Evolutionary conservation across 768 basidiomycete genomes (phyloP).

Genomic region (Termitomyces sp.): DNA sequence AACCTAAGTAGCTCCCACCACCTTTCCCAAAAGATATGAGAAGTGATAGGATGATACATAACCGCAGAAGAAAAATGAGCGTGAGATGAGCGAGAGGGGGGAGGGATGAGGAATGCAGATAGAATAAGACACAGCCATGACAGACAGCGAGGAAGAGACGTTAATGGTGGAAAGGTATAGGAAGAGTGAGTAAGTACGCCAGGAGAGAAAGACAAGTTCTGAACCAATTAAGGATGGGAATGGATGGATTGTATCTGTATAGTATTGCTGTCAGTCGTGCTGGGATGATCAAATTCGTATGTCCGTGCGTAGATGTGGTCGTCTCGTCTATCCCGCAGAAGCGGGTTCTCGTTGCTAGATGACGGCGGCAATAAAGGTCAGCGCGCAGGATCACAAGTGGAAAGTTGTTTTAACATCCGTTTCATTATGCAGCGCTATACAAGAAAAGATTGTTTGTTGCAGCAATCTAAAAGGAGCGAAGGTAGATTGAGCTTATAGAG

Average conservation of each 20-base stretch:
- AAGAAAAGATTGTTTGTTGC: slow-evolving; percentile 95
- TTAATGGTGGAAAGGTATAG: slow-evolving; percentile 13
- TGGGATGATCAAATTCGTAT: slow-evolving; percentile 8
- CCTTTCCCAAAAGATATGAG: not conserved
- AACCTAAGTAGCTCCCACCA: not conserved
- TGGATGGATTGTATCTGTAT: slow-evolving; percentile 15
- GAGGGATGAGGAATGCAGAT: slow-evolving; percentile 1
- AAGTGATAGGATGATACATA: slow-evolving; percentile 1
- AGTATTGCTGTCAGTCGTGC: slow-evolving; percentile 15
- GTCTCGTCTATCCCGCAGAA: slow-evolving; percentile 17
- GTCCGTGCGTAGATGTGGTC: slow-evolving; percentile 16
- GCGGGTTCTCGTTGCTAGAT: slow-evolving; percentile 14
- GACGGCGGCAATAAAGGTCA: slow-evolving; percentile 9
- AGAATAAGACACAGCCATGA: slow-evolving; percentile 8
- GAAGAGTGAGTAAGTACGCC: slow-evolving; percentile 12
- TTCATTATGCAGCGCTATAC: slow-evolving; percentile 62
- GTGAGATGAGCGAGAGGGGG: slow-evolving; percentile 2
- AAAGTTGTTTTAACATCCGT: slow-evolving; percentile 10
- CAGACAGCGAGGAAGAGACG: slow-evolving; percentile 7
- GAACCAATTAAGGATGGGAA: slow-evolving; percentile 13
- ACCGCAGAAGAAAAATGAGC: slow-evolving; percentile 6
- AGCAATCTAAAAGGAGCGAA: slow-evolving; percentile 58
- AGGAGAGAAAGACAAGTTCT: slow-evolving; percentile 3
- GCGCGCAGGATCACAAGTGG: slow-evolving; percentile 11
- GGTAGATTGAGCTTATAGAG: not conserved